Evolutionary conservation across 129 eudicot genomes (phyloP).

Genomic region (Flaveria trinervia): DNA sequence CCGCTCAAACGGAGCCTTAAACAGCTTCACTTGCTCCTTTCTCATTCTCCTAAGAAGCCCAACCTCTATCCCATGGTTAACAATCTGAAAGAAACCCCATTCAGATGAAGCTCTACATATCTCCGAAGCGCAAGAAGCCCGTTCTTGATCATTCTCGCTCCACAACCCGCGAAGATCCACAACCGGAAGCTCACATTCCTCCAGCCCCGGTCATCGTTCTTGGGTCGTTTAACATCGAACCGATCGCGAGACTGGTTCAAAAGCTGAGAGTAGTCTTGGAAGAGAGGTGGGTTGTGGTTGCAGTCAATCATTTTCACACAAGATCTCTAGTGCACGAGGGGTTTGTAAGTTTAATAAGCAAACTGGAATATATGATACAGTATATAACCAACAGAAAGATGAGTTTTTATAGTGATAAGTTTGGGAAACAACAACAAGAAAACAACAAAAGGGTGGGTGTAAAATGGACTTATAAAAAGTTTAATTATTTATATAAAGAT

Average conservation of each 20-base stretch:
- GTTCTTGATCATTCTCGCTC: constrained; percentile 37
- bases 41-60: constrained; percentile 56
- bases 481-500: background rate
- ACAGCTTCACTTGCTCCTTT: constrained; percentile 51
- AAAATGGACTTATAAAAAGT: background rate
- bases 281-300: constrained; percentile 47
- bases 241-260: constrained; percentile 13
- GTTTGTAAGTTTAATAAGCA: constrained; percentile 28
- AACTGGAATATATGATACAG: constrained; percentile 20
- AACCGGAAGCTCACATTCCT: constrained; percentile 53
- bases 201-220: constrained; percentile 11
- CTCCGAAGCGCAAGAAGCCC: constrained; percentile 36
- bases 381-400: constrained; percentile 26
- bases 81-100: constrained; percentile 74
- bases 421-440: constrained; percentile 36
- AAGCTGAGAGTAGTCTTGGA: constrained; percentile 44
- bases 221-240: background rate
- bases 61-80: constrained; percentile 61
- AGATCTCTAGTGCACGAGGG: constrained; percentile 36
- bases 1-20: constrained; percentile 50
- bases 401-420: constrained; percentile 35
- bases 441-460: constrained; percentile 34
- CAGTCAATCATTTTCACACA: constrained; percentile 44
- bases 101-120: constrained; percentile 64
- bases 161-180: constrained; percentile 51